Base-by-base conservation (phyloP, 139 green algal species). In the Volvox africanus region DNA sequence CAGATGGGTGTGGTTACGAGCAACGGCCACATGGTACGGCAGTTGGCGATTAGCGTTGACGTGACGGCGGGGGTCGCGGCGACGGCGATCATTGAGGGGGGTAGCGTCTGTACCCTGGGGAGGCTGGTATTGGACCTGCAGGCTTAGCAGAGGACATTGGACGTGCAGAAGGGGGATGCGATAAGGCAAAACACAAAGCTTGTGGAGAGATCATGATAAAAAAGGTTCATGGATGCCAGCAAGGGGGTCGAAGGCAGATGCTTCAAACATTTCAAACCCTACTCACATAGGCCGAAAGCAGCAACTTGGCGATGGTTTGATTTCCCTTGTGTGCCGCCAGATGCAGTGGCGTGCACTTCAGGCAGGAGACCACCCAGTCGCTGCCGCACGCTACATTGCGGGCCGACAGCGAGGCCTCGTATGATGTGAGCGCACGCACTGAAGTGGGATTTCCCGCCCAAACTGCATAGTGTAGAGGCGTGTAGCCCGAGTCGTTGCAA, bases 391-490 rank as follows among this genome's bases (percentile, higher is more conserved):
- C 89, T 87, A 88, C 89, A 80, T 94, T 94, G 62, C n/a, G 35
- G 0, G 86, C 73, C 21, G 69, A 88, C 24, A 94, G 78, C 69
- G 30, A 82, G 28, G 92, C 88, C 28, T 94, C 92, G 36, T 88
- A 93, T 20, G 89, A 93, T 17, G 86, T 90, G 55, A 94, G 83
- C 44, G 92, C 92, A 79, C 91, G 92, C 21, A 80, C 33, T 84
- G 81, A 61, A 19, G 88, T 80, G 77, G 85, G 77, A 35, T 71
- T 82, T 13, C 85, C 92, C 79, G 88, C 92, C 88, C 88, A 94
- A 69, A 94, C 92, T 14, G 92, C 92, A 62, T 94, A 94, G 73
- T 94, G 92, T 79, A 94, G 73, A 19, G 92, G 84, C 11, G 88
- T 94, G 84, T 92, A 94, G 12, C 92, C 88, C 32, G 84, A 79